Percentiles rank a stretch among this genome's conserved stretches.
Conservation (phyloP, 306 rosid genomes). For the Glycine soja region DNA sequence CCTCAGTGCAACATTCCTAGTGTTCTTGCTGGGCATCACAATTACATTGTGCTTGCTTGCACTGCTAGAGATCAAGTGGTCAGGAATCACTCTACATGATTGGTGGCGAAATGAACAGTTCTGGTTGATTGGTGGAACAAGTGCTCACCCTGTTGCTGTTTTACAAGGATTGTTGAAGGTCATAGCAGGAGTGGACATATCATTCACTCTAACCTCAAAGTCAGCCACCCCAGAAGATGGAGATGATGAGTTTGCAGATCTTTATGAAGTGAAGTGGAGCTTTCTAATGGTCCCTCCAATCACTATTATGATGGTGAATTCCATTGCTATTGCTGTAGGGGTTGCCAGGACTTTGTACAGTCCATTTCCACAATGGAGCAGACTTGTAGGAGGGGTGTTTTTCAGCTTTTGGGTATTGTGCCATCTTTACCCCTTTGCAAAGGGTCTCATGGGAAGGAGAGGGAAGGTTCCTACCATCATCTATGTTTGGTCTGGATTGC, state of each 20-base stretch:
- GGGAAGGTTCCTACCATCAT: constrained; percentile 85
- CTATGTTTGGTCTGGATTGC: constrained; percentile 86
- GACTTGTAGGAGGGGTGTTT: constrained; percentile 81
- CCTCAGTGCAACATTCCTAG: constrained; percentile 67
- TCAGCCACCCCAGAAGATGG: constrained; percentile 81
- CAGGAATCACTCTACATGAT: constrained; percentile 82
- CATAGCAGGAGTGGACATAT: constrained; percentile 88
- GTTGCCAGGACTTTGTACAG: constrained; percentile 79
- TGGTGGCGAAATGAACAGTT: constrained; percentile 96
- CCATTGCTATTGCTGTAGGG: constrained; percentile 81
- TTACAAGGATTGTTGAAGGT: constrained; percentile 84
- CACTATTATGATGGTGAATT: constrained; percentile 84
- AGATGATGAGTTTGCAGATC: constrained; percentile 86
- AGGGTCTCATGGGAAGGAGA: constrained; percentile 82
- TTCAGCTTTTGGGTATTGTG: constrained; percentile 89
- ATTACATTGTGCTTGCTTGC: constrained; percentile 80
- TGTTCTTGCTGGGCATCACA: constrained; percentile 76
- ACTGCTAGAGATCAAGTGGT: constrained; percentile 81
- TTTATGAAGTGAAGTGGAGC: constrained; percentile 84
- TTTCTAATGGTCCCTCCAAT: constrained; percentile 88
- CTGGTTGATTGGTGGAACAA: constrained; percentile 90
- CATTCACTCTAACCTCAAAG: constrained; percentile 83
- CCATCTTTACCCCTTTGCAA: constrained; percentile 86
- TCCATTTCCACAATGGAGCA: constrained; percentile 88
- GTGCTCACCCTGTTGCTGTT: constrained; percentile 90